Percentiles rank a stretch among this genome's conserved stretches.
Evolutionary conservation across 345 rosid genomes (phyloP).

Genomic region (Excoecaria agallocha): DNA sequence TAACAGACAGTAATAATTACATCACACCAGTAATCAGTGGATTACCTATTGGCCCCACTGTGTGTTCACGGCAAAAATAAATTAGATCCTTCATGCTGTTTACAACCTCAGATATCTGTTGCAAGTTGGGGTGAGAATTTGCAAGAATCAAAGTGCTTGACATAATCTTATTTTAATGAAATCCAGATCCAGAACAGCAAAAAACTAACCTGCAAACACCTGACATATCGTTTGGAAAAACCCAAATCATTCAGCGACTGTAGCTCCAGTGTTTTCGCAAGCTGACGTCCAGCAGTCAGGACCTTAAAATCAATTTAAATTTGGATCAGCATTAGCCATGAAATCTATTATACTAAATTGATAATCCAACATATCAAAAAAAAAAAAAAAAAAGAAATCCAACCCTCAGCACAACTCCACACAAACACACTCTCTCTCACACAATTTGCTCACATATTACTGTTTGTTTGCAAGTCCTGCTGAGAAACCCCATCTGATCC

Average conservation of each 20-base stretch:
- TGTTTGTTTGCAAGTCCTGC: constrained; percentile 87
- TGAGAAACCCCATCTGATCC: constrained; percentile 87
- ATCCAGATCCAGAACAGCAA: constrained; percentile 4
- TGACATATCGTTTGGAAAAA: constrained; percentile 90
- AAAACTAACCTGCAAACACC: constrained; percentile 81
- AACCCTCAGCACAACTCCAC: too few species aligned
- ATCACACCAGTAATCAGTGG: neutral
- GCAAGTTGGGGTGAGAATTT: constrained; percentile 18
- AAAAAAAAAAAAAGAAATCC: constrained; percentile 3
- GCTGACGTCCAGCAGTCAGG: constrained; percentile 83
- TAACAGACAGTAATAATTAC: neutral
- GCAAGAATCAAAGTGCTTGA: neutral
- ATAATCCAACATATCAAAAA: neutral
- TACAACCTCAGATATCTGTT: constrained; percentile 90
- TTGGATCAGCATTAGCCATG: constrained; percentile 10
- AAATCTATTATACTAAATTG: neutral
- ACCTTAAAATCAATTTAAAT: constrained; percentile 46
- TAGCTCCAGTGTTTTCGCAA: constrained; percentile 81
- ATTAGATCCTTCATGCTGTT: constrained; percentile 96
- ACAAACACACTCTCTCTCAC: neutral
- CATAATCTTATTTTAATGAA: neutral
- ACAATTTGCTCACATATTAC: constrained; percentile 67
- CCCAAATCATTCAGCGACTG: constrained; percentile 90
- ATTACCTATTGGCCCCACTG: constrained; percentile 84
- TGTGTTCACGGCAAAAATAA: constrained; percentile 68